Evolutionary conservation across 352 stramenopile species (phyloP), one percentile per base, ranked within the genome.

Genomic region (Globisporangium megalacanthum): DNA sequence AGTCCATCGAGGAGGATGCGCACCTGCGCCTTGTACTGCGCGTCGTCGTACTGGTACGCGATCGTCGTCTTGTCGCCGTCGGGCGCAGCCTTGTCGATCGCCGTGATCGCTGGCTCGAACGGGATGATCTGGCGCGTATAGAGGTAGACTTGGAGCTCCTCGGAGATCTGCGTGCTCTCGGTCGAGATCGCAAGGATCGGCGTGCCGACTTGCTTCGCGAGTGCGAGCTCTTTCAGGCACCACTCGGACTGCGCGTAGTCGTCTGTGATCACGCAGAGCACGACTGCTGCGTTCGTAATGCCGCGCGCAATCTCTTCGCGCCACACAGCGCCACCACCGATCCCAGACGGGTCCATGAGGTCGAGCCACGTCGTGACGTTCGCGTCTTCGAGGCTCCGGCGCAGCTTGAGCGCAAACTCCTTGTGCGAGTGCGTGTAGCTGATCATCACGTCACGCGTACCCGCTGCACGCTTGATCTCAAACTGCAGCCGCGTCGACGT

Each of bases 301-400:
- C 84, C 82, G 1, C 82, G 63, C 5, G 80, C 82, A 48, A 94
- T 94, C 54, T 94, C 82, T 45, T 92, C 84, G 14, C 84, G 75
- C 84, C 84, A 94, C 0, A 94, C 81, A 0, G 81, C 58, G 5
- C 84, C 84, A 15, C 84, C 84, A 10, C 84, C 84, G 31, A 94
- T 94, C 7, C 84, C 84, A 53, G 80, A 92, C 8, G 82, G 82
- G 50, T 94, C 84, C 84, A 94, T 93, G 42, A 92, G 68, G 52
- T 94, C 84, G 22, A 94, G 61, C 84, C 84, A 94, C 20, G 82
- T 92, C n/a, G 84, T 94, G 14, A 94, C 72, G 42, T 91, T 88
- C 0, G 79, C 73, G 19, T 83, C 66, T 64, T 92, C 84, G 0
- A 94, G 60, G 10, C 69, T 73, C 49, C 77, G 73, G 45, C 84